Evolutionary conservation across 441 rosid species (phyloP), one percentile per base, ranked within the genome.

Genomic region (Corymbia calophylla): DNA sequence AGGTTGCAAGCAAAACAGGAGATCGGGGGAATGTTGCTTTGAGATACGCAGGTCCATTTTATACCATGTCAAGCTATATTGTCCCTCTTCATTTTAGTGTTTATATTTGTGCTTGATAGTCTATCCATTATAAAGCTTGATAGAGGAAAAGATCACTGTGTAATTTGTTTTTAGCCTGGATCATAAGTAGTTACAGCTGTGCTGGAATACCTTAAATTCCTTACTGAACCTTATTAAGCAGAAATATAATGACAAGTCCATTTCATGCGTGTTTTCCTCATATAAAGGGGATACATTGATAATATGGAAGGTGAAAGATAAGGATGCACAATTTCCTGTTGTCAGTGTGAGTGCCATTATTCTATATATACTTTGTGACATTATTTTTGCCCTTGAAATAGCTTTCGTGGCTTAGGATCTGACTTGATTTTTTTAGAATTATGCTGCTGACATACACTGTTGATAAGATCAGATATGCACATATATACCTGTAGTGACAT

Each of bases 1-100:
- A 93, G 97, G 91, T 95, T 96, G 90, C 97, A 96, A 92, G 97
- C 97, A 87, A 96, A 94, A 89, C 97, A 96, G 92, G 97, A 94
- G 91, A 96, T 95, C 86, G 95, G 97, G 82, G 95, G 91, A 93
- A 92, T 91, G 91, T 66, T 87, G 89, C 95, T 31, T 89, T 93
- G 87, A 95, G 96, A 94, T 95, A 95, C 91, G 92, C 97, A 90
- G 97, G 97, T 95, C 88, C 89, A 91, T 55, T 90, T 68, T 87
- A 84, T 89, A 53, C 88, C 56, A 25, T 54, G 25, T 89, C 84
- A 54, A 39, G 48, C 62, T 73, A 86, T 88, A 64, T 88, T 10
- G 29, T 53, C 82, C 35, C 86, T 82, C n/a, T 60, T 82, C 49
- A 73, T 70, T 87, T 89, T 62, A 27, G 85, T 70, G 9, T 58